These are phyloP conservation scores for Thuja plicata DNA, from an alignment of 83 land plant genomes.

Conservation along the genomic window DNA sequence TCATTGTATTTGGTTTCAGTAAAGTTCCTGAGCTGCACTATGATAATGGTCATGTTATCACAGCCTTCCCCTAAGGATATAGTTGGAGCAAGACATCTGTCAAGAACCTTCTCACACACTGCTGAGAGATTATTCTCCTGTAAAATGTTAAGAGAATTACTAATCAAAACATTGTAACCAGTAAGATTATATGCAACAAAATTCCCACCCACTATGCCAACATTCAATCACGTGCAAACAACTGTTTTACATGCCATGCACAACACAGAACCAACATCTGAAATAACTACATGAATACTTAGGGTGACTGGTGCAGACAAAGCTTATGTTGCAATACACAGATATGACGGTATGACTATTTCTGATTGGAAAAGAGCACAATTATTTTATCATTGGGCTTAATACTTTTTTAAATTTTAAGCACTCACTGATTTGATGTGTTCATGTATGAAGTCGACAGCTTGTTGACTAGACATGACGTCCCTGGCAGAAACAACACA, in stretches of 20 bases:
- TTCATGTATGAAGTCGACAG: conserved; percentile 35
- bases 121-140: conserved; percentile 35
- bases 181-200: not conserved
- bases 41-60: conserved; percentile 48
- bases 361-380: not conserved
- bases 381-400: not conserved
- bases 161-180: not conserved
- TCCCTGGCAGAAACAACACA: conserved; percentile 30
- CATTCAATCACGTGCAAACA: not conserved
- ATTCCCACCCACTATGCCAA: not conserved
- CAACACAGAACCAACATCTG: not conserved
- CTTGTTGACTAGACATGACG: conserved; percentile 41
- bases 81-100: conserved; percentile 40
- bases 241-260: not conserved
- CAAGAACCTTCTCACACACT: conserved; percentile 39
- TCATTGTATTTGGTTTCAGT: not conserved
- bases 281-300: not conserved
- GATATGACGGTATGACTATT: not conserved
- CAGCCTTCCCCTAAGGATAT: conserved; percentile 32
- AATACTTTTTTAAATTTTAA: not conserved
- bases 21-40: conserved; percentile 32
- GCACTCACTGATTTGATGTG: conserved; percentile 22
- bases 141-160: not conserved
- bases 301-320: not conserved
- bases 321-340: not conserved